phyloP scores from a whole-genome alignment of 306 rosid genomes.

The Hippophae tibetana region DNA sequence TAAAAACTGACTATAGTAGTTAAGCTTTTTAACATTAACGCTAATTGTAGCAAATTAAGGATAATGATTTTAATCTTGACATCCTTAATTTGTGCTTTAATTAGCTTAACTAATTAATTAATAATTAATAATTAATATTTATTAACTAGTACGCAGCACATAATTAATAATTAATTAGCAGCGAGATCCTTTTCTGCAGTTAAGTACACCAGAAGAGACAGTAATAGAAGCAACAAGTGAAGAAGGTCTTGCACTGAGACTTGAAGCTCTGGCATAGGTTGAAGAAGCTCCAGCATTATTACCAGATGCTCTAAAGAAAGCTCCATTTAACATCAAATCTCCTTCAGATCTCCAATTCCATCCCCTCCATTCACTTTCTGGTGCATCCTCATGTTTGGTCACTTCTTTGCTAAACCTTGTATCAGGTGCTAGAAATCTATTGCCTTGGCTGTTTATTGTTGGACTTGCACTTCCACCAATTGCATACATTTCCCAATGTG shows the following conservation, averaged over 20 bases:
- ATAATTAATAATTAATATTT: too few relatives aligned
- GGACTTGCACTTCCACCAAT: slow-evolving; percentile 91
- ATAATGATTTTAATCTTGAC: too few relatives aligned
- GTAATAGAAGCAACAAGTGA: slow-evolving; percentile 81
- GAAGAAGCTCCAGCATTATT: slow-evolving; percentile 56
- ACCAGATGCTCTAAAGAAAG: slow-evolving; percentile 63
- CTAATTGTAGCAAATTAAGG: too few relatives aligned
- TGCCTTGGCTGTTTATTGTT: slow-evolving; percentile 77
- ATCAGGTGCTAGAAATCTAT: slow-evolving; percentile 68
- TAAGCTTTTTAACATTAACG: too few relatives aligned
- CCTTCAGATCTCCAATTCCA: slow-evolving; percentile 97
- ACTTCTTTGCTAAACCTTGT: slow-evolving; percentile 53
- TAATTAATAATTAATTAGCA: slow-evolving; percentile 24
- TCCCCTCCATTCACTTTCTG: slow-evolving; percentile 45
- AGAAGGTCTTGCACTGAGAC: slow-evolving; percentile 79
- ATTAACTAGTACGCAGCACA: too few relatives aligned
- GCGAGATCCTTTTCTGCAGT: slow-evolving; percentile 48
- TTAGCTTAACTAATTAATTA: too few relatives aligned
- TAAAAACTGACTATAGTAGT: too few relatives aligned
- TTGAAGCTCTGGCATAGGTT: slow-evolving; percentile 58
- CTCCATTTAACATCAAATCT: slow-evolving; percentile 71
- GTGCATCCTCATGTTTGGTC: slow-evolving; percentile 70
- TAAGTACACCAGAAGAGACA: slow-evolving; percentile 60
- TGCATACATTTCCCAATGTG: slow-evolving; percentile 97
- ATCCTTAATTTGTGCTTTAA: too few relatives aligned